A percentile compares a stretch with the other conserved stretches of the same genome.
Evolutionary conservation across 192 early-diverging fungal genomes (phyloP).

Genomic region (Martensiomyces pterosporus): DNA sequence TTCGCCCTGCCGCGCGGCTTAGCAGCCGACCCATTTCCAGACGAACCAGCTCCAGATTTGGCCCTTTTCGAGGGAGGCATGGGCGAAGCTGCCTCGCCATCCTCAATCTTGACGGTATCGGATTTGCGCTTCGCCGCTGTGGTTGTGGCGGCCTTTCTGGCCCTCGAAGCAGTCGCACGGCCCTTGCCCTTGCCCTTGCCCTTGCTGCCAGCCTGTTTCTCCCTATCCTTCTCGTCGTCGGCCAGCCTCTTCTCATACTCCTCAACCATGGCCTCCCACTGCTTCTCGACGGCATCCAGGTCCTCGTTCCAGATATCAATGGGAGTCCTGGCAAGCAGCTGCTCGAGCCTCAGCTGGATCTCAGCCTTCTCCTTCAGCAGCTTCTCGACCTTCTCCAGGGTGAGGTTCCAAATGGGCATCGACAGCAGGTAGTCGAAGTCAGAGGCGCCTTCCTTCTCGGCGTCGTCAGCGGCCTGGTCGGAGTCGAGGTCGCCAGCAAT

Average conservation of each 20-base stretch:
- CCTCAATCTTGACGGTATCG: conserved; percentile 28
- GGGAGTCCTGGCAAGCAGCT: conserved; percentile 59
- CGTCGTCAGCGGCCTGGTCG: conserved; percentile 30
- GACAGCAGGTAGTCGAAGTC: conserved; percentile 83
- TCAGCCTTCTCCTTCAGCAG: conserved; percentile 63
- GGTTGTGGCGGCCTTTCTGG: conserved; percentile 23
- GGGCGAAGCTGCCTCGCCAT: conserved; percentile 2
- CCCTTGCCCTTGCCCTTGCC: conserved; percentile 35
- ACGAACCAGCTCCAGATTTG: too few relatives aligned
- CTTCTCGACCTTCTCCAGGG: conserved; percentile 79
- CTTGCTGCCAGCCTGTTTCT: conserved; percentile 18
- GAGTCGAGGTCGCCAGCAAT: conserved; percentile 51
- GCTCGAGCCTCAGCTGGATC: conserved; percentile 67
- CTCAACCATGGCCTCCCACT: conserved; percentile 66
- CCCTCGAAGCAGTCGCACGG: conserved; percentile 6
- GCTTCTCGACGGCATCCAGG: conserved; percentile 73
- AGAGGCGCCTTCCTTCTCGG: conserved; percentile 16
- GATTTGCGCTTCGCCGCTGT: conserved; percentile 42
- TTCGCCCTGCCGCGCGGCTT: conserved; percentile 4
- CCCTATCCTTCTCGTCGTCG: conserved; percentile 41
- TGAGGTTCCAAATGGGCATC: conserved; percentile 90
- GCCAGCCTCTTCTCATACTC: conserved; percentile 34
- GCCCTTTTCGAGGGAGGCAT: conserved; percentile 11
- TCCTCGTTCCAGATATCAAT: conserved; percentile 82
- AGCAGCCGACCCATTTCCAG: too few relatives aligned